Evolutionary conservation across 371 early-diverging fungal genomes (phyloP).

Genomic region (Apophysomyces variabilis): DNA sequence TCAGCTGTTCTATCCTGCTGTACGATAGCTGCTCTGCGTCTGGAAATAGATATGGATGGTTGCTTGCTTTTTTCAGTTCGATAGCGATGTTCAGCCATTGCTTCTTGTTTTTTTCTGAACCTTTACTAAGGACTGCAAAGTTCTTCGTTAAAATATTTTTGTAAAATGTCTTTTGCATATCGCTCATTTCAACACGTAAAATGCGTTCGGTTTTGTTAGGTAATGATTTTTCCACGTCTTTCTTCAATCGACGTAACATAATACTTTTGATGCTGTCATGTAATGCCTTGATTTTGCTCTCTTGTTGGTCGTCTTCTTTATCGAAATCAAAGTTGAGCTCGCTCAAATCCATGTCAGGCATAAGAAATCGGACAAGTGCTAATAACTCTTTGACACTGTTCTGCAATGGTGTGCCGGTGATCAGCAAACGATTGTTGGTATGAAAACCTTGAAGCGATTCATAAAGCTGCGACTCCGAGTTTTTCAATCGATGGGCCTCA

Average conservation of each 20-base stretch:
- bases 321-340: slow-evolving; percentile 62
- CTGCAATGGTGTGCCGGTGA: slow-evolving; percentile 92
- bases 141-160: slow-evolving; percentile 93
- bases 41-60: slow-evolving; percentile 98
- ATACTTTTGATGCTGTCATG: slow-evolving; percentile 85
- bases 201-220: slow-evolving; percentile 95
- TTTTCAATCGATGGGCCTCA: slow-evolving; percentile 93
- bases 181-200: slow-evolving; percentile 91
- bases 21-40: slow-evolving; percentile 79
- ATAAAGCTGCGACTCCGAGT: slow-evolving; percentile 86
- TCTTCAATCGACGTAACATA: slow-evolving; percentile 95
- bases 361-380: slow-evolving; percentile 82
- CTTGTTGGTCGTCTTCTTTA: slow-evolving; percentile 69
- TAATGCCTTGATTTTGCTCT: slow-evolving; percentile 83
- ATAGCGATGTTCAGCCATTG: slow-evolving; percentile 95
- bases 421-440: slow-evolving; percentile 79
- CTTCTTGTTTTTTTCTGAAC: slow-evolving; percentile 82
- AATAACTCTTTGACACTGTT: slow-evolving; percentile 88
- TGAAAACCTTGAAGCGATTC: slow-evolving; percentile 79
- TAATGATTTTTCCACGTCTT: slow-evolving; percentile 96
- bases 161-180: slow-evolving; percentile 90
- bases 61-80: slow-evolving; percentile 98
- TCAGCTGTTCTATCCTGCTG: slow-evolving; percentile 73
- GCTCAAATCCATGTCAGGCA: slow-evolving; percentile 81
- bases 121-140: slow-evolving; percentile 86